Evolutionary conservation across 2,329 filamentous ascomycete genomes (phyloP).

Genomic region (Malbranchea cinnamomea): DNA sequence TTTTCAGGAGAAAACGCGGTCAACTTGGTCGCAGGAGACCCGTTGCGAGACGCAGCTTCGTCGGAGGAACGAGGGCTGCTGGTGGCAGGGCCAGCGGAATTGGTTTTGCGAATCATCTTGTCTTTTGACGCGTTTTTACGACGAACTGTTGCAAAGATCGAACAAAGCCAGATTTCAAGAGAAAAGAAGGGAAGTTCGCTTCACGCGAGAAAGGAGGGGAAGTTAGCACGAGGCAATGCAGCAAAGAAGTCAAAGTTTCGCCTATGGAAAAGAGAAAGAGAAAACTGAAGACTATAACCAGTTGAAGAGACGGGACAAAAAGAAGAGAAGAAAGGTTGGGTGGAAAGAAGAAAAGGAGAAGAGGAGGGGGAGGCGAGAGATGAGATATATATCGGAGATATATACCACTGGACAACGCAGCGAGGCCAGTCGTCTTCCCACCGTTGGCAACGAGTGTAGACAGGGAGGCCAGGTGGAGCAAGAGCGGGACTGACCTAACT

Average conservation of each 20-base stretch:
- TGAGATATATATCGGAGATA: neutral
- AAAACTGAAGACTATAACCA: constrained; percentile 1
- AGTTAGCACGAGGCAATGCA: constrained; percentile 12
- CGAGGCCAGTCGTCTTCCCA: no score
- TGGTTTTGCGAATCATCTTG: constrained; percentile 11
- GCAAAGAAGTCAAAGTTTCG: constrained; percentile 5
- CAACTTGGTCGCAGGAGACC: constrained; percentile 49
- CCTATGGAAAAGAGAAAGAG: constrained; percentile 2
- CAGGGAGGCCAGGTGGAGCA: no score
- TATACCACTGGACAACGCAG: no score
- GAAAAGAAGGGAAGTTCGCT: no score
- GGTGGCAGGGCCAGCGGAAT: constrained; percentile 16
- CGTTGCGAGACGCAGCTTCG: constrained; percentile 42
- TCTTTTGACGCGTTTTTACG: constrained; percentile 13
- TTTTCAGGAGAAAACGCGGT: constrained; percentile 51
- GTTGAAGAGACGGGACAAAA: constrained; percentile 2
- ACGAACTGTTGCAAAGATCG: no score
- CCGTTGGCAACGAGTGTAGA: no score
- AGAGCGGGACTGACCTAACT: no score
- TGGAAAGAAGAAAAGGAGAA: constrained; percentile 1
- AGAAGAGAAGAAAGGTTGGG: constrained; percentile 2
- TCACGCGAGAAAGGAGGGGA: constrained; percentile 1
- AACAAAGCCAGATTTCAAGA: constrained; percentile 1
- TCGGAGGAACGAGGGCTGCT: constrained; percentile 29
- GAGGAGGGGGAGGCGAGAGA: neutral